Evolutionary conservation across 495 filamentous ascomycete genomes (phyloP).

Genomic region (Friedmanniomyces endolithicus): DNA sequence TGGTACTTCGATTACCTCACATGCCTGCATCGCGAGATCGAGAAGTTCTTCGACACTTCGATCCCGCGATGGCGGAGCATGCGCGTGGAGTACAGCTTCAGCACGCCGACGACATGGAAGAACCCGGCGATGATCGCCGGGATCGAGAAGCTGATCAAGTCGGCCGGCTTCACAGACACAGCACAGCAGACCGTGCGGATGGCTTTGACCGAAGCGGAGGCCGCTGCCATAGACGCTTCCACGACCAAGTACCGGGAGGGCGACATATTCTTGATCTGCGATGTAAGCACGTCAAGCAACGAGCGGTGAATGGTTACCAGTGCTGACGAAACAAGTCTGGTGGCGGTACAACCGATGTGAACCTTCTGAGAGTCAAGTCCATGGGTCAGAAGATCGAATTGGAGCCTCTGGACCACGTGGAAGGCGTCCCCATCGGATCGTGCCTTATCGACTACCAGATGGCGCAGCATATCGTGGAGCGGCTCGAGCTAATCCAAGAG

Average conservation of each 20-base stretch:
- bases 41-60: too few relatives aligned
- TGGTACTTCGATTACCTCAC: slow-evolving; percentile 45
- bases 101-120: slow-evolving; percentile 56
- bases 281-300: too few relatives aligned
- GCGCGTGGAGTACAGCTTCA: slow-evolving; percentile 51
- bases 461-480: background rate
- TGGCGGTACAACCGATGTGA: slow-evolving; percentile 38
- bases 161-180: slow-evolving; percentile 39
- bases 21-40: slow-evolving; percentile 44
- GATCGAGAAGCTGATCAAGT: slow-evolving; percentile 3
- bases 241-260: slow-evolving; percentile 27
- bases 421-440: slow-evolving; percentile 3
- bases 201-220: slow-evolving; percentile 55
- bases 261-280: slow-evolving; percentile 41
- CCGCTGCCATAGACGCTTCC: slow-evolving; percentile 47
- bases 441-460: slow-evolving; percentile 4
- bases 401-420: slow-evolving; percentile 2
- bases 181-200: slow-evolving; percentile 38
- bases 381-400: background rate
- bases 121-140: slow-evolving; percentile 42
- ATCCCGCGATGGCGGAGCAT: slow-evolving; percentile 33
- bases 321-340: too few relatives aligned
- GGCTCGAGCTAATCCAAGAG: background rate
- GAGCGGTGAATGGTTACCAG: too few relatives aligned
- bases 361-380: slow-evolving; percentile 20